Conservation (phyloP, 208 protist species). For the Trichomonas tenax region DNA sequence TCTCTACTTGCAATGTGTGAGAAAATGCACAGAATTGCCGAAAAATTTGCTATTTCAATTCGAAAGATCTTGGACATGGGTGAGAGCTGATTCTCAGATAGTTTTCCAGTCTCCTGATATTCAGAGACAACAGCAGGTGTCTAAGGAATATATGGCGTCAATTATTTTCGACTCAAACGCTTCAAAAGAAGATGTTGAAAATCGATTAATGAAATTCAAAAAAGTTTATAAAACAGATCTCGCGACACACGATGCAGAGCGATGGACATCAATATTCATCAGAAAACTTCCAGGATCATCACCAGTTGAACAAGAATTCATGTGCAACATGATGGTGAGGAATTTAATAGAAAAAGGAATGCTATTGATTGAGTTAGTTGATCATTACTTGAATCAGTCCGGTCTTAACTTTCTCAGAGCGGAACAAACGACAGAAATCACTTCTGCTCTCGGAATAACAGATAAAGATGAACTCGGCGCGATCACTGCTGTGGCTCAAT, state of each 20-base stretch:
- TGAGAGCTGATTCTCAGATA: background rate
- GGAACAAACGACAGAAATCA: background rate
- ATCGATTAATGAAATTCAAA: background rate
- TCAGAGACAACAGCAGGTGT: background rate
- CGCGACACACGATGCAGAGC: background rate
- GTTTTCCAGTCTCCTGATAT: background rate
- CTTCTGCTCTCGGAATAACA: background rate
- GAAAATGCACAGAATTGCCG: background rate
- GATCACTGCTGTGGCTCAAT: background rate
- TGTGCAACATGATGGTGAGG: background rate
- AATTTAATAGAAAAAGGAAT: background rate
- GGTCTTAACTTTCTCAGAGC: background rate
- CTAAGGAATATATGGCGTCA: background rate
- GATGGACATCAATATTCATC: background rate
- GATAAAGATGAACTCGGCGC: background rate
- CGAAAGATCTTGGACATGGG: background rate
- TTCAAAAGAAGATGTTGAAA: background rate
- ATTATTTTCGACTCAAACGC: background rate
- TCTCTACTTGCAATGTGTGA: background rate
- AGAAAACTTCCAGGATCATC: background rate
- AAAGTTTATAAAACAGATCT: background rate
- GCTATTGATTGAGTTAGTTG: background rate
- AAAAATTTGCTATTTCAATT: background rate
- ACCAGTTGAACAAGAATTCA: background rate
- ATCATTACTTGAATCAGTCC: background rate